Evolutionary conservation across 257 asterid genomes (phyloP).

Genomic region (Gynochthodes officinalis): DNA sequence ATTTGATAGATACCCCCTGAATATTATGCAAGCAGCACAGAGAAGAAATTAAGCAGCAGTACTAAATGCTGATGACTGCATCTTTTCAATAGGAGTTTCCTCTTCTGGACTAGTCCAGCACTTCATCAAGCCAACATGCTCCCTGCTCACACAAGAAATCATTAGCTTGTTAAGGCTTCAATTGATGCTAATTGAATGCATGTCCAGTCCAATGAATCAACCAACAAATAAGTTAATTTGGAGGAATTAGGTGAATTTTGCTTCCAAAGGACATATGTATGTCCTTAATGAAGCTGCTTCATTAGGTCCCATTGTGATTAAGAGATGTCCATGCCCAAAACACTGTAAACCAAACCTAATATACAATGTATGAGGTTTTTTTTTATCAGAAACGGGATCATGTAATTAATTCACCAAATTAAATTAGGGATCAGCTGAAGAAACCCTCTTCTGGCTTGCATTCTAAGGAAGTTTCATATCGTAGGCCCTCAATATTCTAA

Average conservation of each 20-base stretch:
- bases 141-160: conserved; percentile 1
- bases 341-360: neutral
- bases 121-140: neutral
- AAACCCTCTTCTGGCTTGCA: neutral
- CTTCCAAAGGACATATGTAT: too few relatives aligned
- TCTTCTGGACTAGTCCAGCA: neutral
- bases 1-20: neutral
- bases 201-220: too few relatives aligned
- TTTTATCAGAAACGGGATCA: neutral
- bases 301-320: neutral
- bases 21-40: neutral
- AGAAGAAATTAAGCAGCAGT: neutral
- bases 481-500: neutral
- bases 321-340: neutral
- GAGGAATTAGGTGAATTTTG: too few relatives aligned
- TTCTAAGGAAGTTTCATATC: neutral
- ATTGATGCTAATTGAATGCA: too few relatives aligned
- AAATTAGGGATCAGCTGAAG: neutral
- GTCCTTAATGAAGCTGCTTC: neutral
- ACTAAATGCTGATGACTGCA: neutral
- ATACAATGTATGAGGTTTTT: neutral
- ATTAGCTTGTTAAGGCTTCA: neutral
- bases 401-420: too few relatives aligned
- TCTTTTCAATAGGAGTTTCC: neutral
- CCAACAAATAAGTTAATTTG: too few relatives aligned